Percentiles rank a stretch among this genome's conserved stretches.
These are phyloP conservation scores for Aegle marmelos DNA, from an alignment of 345 rosid species.

Conservation along the genomic window DNA sequence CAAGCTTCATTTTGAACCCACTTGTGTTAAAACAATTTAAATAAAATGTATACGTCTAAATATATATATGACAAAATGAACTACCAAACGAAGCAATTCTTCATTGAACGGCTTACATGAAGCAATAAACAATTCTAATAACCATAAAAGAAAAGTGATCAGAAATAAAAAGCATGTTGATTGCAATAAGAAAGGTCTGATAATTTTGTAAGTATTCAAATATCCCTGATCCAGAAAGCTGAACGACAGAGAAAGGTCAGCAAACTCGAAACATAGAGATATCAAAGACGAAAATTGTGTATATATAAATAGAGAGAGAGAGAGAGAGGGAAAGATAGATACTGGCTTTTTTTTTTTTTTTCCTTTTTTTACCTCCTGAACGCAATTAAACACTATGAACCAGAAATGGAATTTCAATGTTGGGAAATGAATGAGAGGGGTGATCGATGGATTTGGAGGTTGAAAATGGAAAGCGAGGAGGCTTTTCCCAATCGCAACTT, in stretches of 20 bases:
- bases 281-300: background rate
- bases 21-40: background rate
- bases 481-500: conserved; percentile 1
- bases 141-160: background rate
- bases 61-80: background rate
- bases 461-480: conserved; percentile 3
- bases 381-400: background rate
- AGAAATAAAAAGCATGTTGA: background rate
- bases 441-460: background rate
- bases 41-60: no score
- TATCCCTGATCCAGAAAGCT: background rate
- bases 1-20: conserved; percentile 53
- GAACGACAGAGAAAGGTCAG: background rate
- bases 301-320: no score
- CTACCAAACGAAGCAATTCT: background rate
- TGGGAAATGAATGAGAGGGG: background rate
- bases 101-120: background rate
- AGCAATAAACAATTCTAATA: background rate
- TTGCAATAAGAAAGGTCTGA: background rate
- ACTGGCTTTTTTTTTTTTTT: background rate
- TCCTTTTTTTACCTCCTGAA: background rate
- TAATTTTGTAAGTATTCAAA: background rate
- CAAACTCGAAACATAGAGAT: background rate
- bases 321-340: no score
- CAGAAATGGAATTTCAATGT: background rate